phyloP scores from a whole-genome alignment of 2,329 filamentous ascomycete genomes.

The Neonectria sp. region DNA sequence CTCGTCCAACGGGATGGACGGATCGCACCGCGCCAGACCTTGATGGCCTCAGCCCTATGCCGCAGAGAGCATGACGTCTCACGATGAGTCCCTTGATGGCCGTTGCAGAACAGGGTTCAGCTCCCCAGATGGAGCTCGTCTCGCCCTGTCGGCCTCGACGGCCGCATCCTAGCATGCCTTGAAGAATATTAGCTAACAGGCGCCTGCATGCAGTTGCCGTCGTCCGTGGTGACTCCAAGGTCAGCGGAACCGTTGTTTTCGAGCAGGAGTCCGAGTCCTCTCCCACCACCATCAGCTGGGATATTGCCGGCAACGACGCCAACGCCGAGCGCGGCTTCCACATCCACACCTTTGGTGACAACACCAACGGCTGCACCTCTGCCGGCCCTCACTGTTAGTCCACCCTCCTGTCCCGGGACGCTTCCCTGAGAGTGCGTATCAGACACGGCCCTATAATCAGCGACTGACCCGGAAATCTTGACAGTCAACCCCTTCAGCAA shows the following conservation, averaged over 20 bases:
- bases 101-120: constrained; percentile 22
- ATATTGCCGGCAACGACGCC: constrained; percentile 92
- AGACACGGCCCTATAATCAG: not conserved
- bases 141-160: constrained; percentile 3
- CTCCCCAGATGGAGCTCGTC: constrained; percentile 5
- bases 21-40: constrained; percentile 54
- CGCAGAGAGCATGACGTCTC: constrained; percentile 26
- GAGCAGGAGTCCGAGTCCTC: constrained; percentile 89
- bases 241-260: constrained; percentile 94
- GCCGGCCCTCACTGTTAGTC: constrained; percentile 95
- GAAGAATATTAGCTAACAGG: constrained; percentile 39
- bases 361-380: constrained; percentile 99
- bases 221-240: constrained; percentile 97
- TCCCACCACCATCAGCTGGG: constrained; percentile 90
- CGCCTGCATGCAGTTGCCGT: constrained; percentile 80
- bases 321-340: constrained; percentile 99
- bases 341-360: constrained; percentile 99
- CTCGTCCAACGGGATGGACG: constrained; percentile 44
- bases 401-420: not conserved
- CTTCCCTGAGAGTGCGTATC: not conserved
- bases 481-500: constrained; percentile 96
- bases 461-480: constrained; percentile 30
- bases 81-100: constrained; percentile 54
- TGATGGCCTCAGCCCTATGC: constrained; percentile 57
- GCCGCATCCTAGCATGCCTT: not conserved